Evolutionary conservation across 331 rosid species (phyloP).

Genomic region (Erythrophleum ivorense): DNA sequence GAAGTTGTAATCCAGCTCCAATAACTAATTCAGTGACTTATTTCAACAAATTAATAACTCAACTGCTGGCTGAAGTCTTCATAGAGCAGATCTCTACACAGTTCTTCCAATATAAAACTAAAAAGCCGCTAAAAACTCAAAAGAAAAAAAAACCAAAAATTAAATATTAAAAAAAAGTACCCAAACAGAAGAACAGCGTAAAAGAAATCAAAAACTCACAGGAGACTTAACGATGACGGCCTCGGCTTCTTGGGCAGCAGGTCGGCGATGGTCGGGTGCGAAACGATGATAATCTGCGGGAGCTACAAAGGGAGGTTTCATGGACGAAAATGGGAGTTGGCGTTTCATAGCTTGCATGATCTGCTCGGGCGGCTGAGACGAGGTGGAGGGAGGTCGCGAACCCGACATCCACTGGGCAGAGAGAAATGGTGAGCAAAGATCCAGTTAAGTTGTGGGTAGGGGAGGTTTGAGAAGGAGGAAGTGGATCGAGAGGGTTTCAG

Average conservation of each 20-base stretch:
- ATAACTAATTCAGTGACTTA: conserved; percentile 34
- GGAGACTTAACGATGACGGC: conserved; percentile 66
- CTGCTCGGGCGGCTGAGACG: conserved; percentile 55
- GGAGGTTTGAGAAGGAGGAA: neutral
- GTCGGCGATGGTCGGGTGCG: conserved; percentile 54
- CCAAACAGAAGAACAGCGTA: neutral
- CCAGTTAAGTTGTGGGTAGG: conserved; percentile 19
- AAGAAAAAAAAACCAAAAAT: too few relatives aligned
- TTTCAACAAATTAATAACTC: conserved; percentile 32
- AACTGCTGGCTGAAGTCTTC: conserved; percentile 1
- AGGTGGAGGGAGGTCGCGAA: neutral
- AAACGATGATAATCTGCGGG: conserved; percentile 79
- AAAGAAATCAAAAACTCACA: conserved; percentile 44
- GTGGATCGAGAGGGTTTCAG: conserved; percentile 16
- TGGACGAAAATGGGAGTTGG: conserved; percentile 72
- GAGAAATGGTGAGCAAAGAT: conserved; percentile 27
- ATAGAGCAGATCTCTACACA: conserved; percentile 41
- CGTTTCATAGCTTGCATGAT: conserved; percentile 62
- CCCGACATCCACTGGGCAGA: conserved; percentile 63
- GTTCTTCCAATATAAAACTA: neutral
- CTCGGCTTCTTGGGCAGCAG: conserved; percentile 56
- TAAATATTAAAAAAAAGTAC: neutral
- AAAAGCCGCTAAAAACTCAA: too few relatives aligned
- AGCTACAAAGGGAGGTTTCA: conserved; percentile 75
- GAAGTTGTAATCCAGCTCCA: conserved; percentile 22